Base-by-base conservation (phyloP, 2,329 filamentous ascomycete genomes). In the Colletotrichum sp. region DNA sequence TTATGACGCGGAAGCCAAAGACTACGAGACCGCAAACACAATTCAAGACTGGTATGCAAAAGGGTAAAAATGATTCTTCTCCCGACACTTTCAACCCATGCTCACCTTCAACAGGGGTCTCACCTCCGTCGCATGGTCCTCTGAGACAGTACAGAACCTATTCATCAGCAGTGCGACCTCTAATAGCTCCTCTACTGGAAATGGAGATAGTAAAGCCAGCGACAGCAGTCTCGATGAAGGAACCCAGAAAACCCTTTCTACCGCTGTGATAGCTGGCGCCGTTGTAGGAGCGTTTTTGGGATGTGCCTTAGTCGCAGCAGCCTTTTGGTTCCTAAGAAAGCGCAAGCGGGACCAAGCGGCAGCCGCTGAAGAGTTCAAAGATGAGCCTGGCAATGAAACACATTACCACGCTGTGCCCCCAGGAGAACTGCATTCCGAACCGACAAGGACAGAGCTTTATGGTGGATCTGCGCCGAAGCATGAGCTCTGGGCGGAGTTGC, bases 11-110 rank as follows among this genome's bases (percentile, higher is more conserved):
- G 72, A 61, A 25, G 76, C 69, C 9, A 61, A 57, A 8, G 30
- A 70, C 3, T 78, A 78, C 70, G 39, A 76, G 15, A 63, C 57
- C 5, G 22, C 72, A 7, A 19, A 64, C 6, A 25, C 30, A 4
- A 66, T 78, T 3, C 11, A 29, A 5, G 39, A 70, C 6, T 78
- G 76, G 77, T 78, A 78, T 62, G 27, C 36, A 4, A 34, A 69
- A 13, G 69, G 30, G 75, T 78, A 68, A 66, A 61, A 30, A 4
- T 3, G 11, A 9, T 8, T 27, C 44, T 64, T 22, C 25, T 4
- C 27, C 27, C 15, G 30, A 19, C 15, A 13, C n/a, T 9, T 7
- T 19, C 9, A 12, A 30, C 9, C 8, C 15, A 27, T 15, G 13
- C 70, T 76, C 34, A 76, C 36, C 13, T 8, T 0, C 16, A 8